Evolutionary conservation across 2,329 filamentous ascomycete species (phyloP).

Genomic region (Trichoderma brevicompactum): DNA sequence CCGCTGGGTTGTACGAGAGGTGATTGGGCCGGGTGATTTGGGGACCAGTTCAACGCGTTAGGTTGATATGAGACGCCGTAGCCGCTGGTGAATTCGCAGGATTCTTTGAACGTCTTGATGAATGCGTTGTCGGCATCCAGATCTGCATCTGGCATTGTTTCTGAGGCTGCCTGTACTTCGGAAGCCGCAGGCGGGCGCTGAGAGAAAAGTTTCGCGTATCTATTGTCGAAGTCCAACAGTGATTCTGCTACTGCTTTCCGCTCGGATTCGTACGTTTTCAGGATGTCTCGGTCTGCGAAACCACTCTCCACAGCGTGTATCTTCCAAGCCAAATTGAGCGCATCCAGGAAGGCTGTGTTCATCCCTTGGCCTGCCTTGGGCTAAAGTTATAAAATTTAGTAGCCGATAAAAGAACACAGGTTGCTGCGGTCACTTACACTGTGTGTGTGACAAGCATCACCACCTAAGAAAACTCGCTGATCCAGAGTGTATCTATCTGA

Average conservation of each 20-base stretch:
- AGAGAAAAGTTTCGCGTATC: slow-evolving; percentile 89
- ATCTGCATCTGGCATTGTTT: slow-evolving; percentile 35
- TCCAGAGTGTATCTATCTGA: slow-evolving; percentile 69
- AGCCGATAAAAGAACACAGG: slow-evolving; percentile 40
- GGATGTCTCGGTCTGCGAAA: slow-evolving; percentile 73
- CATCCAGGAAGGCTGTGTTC: slow-evolving; percentile 80
- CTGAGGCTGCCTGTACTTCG: slow-evolving; percentile 70
- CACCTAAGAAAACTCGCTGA: slow-evolving; percentile 73
- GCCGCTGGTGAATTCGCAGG: slow-evolving; percentile 89
- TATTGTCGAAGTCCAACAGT: slow-evolving; percentile 83
- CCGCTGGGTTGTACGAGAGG: slow-evolving; percentile 68
- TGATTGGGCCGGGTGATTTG: slow-evolving; percentile 71
- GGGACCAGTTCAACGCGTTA: slow-evolving; percentile 84
- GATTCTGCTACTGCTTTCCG: slow-evolving; percentile 83
- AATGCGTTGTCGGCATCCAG: slow-evolving; percentile 67
- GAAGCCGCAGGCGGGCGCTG: slow-evolving; percentile 72
- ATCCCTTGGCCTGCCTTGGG: slow-evolving; percentile 80
- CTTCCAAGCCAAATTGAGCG: slow-evolving; percentile 93
- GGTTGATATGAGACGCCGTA: slow-evolving; percentile 86
- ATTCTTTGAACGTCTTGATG: slow-evolving; percentile 86
- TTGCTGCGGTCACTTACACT: slow-evolving; percentile 57
- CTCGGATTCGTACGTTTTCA: slow-evolving; percentile 86
- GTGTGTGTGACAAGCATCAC: slow-evolving; percentile 80
- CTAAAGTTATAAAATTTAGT: slow-evolving; percentile 49
- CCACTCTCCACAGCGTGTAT: slow-evolving; percentile 87